Evolutionary conservation across 2,329 filamentous ascomycete genomes (phyloP), one percentile per base, ranked within the genome.

Genomic region (Colletotrichum sp.): DNA sequence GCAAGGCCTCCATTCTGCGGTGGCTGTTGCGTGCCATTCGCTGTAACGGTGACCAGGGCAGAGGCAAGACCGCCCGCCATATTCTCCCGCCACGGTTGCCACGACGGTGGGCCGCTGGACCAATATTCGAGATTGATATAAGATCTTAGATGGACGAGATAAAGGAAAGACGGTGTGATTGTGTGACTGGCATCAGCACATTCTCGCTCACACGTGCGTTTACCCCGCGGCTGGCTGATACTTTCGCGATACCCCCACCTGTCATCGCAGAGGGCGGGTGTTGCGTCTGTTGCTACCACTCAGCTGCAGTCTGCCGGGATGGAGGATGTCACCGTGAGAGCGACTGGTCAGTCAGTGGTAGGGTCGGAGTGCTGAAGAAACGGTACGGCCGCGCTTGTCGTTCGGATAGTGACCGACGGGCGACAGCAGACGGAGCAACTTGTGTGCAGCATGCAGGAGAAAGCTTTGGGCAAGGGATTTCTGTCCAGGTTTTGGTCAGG

Each of bases 181-280:
- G 38, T 52, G 43, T 21, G 43, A 52, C n/a, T 52, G 38, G 48
- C 43, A 48, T 43, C 55, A 43, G 52, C 52, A 61, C 52, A 66
- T 64, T 52, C 24, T 61, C n/a, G 28, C 32, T n/a, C 15, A 55
- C 58, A 30, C 58, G 43, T 69, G 65, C 26, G 48, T 21, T 32
- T 67, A 75, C 63, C 72, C 69, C 68, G 63, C 69, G 68, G 55
- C 72, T 55, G 32, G 36, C 55, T 75, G 63, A 26, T 57, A 43
- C 34, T 24, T 24, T 21, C 28, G 38, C n/a, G 21, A 43, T 43
- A 63, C 52, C 36, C 30, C 38, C 38, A 38, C 52, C 30, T 30
- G 36, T 24, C 12, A 10, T 21, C 26, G 15, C 30, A 72, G 36
- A 72, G 55, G 57, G 57, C 67, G 67, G 72, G 38, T 72, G 72